Conservation (phyloP, 768 basidiomycete species). For the Termitomyces bulborhizus region DNA sequence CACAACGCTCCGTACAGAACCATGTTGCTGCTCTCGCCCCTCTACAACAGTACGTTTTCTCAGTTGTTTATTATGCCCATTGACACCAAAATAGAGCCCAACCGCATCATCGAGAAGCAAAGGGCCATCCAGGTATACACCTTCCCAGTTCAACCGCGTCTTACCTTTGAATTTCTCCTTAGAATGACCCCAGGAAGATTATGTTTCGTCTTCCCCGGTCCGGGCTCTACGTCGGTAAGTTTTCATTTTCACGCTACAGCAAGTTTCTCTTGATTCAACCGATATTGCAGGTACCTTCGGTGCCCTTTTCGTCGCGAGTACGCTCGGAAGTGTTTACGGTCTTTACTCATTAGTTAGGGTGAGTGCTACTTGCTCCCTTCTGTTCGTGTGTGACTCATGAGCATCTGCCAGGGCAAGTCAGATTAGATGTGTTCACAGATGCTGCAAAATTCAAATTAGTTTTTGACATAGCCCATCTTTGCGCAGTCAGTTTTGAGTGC, state of each 20-base stretch:
- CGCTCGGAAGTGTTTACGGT: constrained; percentile 47
- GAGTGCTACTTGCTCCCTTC: constrained; percentile 5
- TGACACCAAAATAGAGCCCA: constrained; percentile 41
- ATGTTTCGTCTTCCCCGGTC: constrained; percentile 60
- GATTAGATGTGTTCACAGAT: constrained; percentile 11
- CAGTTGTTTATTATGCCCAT: neutral
- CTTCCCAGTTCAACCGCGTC: constrained; percentile 4
- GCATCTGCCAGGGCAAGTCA: constrained; percentile 12
- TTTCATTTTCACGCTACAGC: neutral
- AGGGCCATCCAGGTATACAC: constrained; percentile 54
- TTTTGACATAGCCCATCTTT: neutral
- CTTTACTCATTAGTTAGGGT: constrained; percentile 42
- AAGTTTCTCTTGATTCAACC: neutral
- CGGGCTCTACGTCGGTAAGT: constrained; percentile 57
- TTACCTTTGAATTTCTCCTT: constrained; percentile 6
- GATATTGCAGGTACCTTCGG: constrained; percentile 38
- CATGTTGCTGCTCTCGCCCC: constrained; percentile 48
- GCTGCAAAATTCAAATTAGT: constrained; percentile 2
- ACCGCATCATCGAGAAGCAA: constrained; percentile 62
- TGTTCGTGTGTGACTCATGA: neutral
- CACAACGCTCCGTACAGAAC: constrained; percentile 17
- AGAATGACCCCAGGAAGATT: constrained; percentile 45
- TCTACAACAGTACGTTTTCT: constrained; percentile 57
- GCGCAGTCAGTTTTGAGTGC: neutral
- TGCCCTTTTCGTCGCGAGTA: constrained; percentile 46